These are phyloP conservation scores for Boletus pseudo-olivaceus DNA, from an alignment of 768 basidiomycete species.

Conservation along the genomic window DNA sequence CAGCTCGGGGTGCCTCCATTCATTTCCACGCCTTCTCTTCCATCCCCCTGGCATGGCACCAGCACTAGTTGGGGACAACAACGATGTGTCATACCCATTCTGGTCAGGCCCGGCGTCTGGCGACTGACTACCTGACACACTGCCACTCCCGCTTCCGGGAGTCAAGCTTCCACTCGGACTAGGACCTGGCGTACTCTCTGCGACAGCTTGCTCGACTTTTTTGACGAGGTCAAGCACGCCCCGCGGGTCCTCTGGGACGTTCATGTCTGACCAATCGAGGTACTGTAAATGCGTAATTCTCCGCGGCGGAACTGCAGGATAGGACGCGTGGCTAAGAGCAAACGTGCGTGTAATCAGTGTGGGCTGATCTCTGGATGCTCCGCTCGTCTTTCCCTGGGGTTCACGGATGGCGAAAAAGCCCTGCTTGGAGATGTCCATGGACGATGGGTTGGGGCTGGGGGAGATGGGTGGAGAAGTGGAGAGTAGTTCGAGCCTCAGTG, in stretches of 20 bases:
- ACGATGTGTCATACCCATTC: neutral
- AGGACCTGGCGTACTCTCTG: constrained; percentile 29
- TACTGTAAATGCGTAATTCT: constrained; percentile 86
- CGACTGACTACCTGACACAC: constrained; percentile 16
- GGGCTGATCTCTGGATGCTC: constrained; percentile 14
- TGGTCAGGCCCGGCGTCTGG: constrained; percentile 10
- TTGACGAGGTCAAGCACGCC: constrained; percentile 71
- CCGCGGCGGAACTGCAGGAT: constrained; percentile 59
- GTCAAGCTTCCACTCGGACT: constrained; percentile 26
- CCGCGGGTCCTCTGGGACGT: constrained; percentile 82
- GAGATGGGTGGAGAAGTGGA: constrained; percentile 40
- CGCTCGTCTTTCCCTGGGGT: constrained; percentile 5
- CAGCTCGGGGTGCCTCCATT: constrained; percentile 39
- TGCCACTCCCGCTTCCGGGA: constrained; percentile 18
- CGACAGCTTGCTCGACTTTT: constrained; percentile 48
- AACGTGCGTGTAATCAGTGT: constrained; percentile 60
- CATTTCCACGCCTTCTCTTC: constrained; percentile 12
- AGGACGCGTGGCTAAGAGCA: constrained; percentile 57
- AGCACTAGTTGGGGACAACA: constrained; percentile 20
- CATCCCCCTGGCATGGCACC: neutral
- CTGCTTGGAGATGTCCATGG: constrained; percentile 15
- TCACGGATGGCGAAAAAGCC: constrained; percentile 39
- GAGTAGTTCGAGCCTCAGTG: constrained; percentile 57
- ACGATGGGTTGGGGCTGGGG: constrained; percentile 33
- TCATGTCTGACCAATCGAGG: constrained; percentile 94